Evolutionary conservation across 2,329 filamentous ascomycete species (phyloP).

Genomic region (Aspergillus sp.): DNA sequence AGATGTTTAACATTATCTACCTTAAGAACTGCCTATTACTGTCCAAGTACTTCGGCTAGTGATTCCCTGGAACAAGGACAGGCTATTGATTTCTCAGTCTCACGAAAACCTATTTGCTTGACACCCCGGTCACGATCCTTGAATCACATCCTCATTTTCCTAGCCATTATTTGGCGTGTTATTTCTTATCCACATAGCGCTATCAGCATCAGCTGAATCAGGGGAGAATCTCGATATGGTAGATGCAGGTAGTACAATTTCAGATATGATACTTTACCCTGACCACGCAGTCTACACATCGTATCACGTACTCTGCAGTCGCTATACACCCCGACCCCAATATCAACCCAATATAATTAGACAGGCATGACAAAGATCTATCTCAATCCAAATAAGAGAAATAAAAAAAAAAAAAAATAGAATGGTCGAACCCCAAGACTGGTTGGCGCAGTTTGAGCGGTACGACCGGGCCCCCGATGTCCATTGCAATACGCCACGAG

Average conservation of each 20-base stretch:
- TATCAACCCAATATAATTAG: too few species aligned
- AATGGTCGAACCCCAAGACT: background rate
- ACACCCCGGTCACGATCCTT: background rate
- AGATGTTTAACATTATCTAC: background rate
- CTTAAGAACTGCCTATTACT: background rate
- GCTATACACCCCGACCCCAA: too few species aligned
- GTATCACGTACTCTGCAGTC: too few species aligned
- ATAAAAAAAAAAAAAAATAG: background rate
- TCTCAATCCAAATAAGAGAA: background rate
- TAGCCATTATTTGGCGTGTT: background rate
- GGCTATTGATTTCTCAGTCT: background rate
- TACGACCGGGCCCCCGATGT: background rate
- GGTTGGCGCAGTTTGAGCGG: background rate
- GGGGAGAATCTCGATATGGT: too few species aligned
- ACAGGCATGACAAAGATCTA: too few species aligned
- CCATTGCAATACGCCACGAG: constrained; percentile 10
- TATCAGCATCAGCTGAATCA: too few species aligned
- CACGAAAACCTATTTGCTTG: background rate
- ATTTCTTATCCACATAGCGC: too few species aligned
- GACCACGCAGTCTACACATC: too few species aligned
- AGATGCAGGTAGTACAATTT: too few species aligned
- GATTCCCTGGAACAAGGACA: background rate
- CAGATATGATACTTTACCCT: too few species aligned
- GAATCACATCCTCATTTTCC: background rate
- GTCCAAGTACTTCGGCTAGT: too few species aligned